Base-by-base conservation (phyloP, 169 alveolate genomes). In the Plasmodium malariae region DNA sequence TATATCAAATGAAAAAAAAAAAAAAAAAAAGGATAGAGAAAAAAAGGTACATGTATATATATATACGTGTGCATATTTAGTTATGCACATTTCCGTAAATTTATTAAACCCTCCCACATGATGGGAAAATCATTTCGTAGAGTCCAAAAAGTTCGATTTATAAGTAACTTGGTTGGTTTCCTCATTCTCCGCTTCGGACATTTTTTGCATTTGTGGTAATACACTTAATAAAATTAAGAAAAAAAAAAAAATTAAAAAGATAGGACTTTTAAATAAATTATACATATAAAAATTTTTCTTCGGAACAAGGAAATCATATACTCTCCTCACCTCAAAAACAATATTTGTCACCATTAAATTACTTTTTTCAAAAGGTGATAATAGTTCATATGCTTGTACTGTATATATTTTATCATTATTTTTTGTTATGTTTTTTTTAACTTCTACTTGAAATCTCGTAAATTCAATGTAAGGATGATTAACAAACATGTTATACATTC, bases 381-480 rank as follows among this genome's bases (percentile, higher is more conserved):
- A 11, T 7, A 55, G 57, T 49, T 86, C 92, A 69, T 86, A 86
- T 57, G 87, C 87, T 68, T 71, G 86, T 59, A 86, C 87, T 14
- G 70, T 24, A 51, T 86, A 86, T 17, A 70, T 32, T 49, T 69
- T 86, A 49, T 71, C 55, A 69, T 86, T 86, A 57, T 86, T 69
- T 63, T 55, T 19, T 45, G 92, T 86, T 34, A 86, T 36, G 19
- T 54, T 51, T 55, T 57, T 69, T 43, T 86, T 86, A 9, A 86
- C 92, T 69, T 86, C 83, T 11, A 86, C 92, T 45, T 86, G 74
- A 72, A 37, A 86, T 49, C 17, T 86, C 21, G 21, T 86, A 59
- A 86, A 86, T 69, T 86, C 92, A 43, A 69, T 1, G 63, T 86
- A 86, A 36, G 92, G 92, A 36, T 86, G 92, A 69, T 69, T 86